Conservation (phyloP, 129 eudicot genomes). For the Flaveria ramosissima region DNA sequence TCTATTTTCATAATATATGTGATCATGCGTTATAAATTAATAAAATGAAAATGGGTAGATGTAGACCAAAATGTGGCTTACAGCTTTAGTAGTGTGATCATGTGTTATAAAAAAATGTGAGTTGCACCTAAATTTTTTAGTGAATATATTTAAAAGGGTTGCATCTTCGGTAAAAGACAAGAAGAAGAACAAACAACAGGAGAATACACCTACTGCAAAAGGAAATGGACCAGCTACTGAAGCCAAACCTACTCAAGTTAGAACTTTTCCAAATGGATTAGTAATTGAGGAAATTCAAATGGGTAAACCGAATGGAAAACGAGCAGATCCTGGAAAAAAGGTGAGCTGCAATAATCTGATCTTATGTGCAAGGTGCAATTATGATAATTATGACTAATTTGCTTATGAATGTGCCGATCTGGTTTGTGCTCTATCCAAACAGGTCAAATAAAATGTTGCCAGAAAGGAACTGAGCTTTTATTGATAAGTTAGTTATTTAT, state of each 20-base stretch:
- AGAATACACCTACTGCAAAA: constrained; percentile 31
- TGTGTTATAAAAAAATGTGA: background rate
- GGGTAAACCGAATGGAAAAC: constrained; percentile 94
- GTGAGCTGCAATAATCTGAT: constrained; percentile 32
- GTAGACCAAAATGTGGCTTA: background rate
- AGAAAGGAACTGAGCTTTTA: background rate
- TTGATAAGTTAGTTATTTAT: background rate
- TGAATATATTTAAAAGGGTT: constrained; percentile 23
- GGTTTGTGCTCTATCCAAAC: background rate
- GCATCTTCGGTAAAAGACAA: constrained; percentile 24
- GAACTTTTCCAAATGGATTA: constrained; percentile 81
- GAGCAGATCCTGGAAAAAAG: constrained; percentile 81
- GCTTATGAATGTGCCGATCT: background rate
- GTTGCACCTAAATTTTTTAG: constrained; percentile 8
- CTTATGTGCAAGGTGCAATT: background rate
- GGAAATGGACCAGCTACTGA: constrained; percentile 34
- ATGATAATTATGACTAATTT: background rate
- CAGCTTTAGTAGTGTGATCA: background rate
- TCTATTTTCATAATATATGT: background rate
- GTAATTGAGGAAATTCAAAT: constrained; percentile 73
- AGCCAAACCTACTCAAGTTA: constrained; percentile 60
- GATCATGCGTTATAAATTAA: background rate
- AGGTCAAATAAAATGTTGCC: background rate
- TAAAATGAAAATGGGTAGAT: background rate
- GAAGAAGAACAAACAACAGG: constrained; percentile 53